Evolutionary conservation across 2,329 filamentous ascomycete species (phyloP), one percentile per base, ranked within the genome.

Genomic region (Zasmidium cellare): DNA sequence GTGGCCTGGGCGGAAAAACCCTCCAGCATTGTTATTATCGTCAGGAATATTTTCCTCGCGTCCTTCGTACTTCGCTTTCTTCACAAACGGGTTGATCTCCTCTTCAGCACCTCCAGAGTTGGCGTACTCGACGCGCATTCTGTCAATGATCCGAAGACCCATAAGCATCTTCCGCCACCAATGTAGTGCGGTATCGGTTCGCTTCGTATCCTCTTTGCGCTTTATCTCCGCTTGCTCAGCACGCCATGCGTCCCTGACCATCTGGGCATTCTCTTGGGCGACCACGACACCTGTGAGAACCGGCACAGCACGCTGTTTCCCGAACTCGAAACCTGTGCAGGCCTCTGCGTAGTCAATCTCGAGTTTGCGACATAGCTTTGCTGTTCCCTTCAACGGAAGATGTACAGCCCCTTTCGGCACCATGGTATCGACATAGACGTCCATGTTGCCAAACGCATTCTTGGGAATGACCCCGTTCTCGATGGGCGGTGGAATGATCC

Each of bases 261-360:
- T 72, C 16, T 87, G 85, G 59, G 90, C 84, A 64, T 96, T 83
- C 74, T 96, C 92, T 61, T 86, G 84, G 0, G 93, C 91, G 1
- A 97, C 84, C 0, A 99, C 92, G 0, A 97, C 91, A 0, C 93
- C 94, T 54, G 90, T 88, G 24, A 97, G 89, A 0, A 97, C 86
- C 0, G 94, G 94, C 0, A 97, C 91, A 3, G 94, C 94, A 82
- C 94, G 92, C 59, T 94, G 89, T 67, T 94, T 88, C 0, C 93
- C 93, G 72, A 97, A 99, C 71, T 99, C 94, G 71, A 99, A 99
- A 1, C 91, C 94, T 0, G 92, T 92, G 2, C 96, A 94, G 1
- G 94, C 94, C 74, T 97, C 94, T 0, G 94, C 94, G 67, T 87
- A 96, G 70, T 97, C 92, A 38, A 97, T 88, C 3, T 86, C 85